phyloP scores from a whole-genome alignment of 192 early-diverging fungal genomes.

The Coemansia sp. region DNA sequence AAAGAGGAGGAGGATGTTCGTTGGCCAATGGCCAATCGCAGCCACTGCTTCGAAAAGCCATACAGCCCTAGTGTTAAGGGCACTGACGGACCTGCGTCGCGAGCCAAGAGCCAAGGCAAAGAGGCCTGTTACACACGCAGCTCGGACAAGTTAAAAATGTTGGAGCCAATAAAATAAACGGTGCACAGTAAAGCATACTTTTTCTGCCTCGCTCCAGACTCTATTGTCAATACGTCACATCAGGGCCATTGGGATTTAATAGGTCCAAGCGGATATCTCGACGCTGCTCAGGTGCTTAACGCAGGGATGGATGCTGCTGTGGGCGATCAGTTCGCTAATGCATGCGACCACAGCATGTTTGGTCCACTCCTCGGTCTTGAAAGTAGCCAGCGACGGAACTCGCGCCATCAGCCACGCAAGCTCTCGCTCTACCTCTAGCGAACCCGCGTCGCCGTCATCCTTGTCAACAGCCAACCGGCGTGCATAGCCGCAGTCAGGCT shows the following conservation, averaged over 20 bases:
- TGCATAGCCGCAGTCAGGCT: not conserved
- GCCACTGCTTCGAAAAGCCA: no score
- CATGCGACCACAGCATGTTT: constrained; percentile 17
- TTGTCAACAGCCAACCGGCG: not conserved
- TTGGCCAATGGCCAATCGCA: no score
- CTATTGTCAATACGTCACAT: constrained; percentile 18
- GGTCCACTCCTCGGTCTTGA: constrained; percentile 36
- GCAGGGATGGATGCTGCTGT: not conserved
- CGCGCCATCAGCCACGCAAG: constrained; percentile 38
- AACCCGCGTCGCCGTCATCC: not conserved
- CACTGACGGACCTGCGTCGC: no score
- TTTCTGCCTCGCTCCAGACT: no score
- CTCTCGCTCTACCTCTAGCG: constrained; percentile 28
- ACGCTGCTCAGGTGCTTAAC: constrained; percentile 17
- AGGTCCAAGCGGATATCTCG: constrained; percentile 24
- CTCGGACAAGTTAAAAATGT: no score
- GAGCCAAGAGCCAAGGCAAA: no score
- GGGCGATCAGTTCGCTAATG: constrained; percentile 19
- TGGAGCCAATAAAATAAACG: no score
- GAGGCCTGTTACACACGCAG: no score
- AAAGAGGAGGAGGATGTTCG: no score
- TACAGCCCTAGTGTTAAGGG: no score
- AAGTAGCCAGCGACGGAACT: constrained; percentile 18
- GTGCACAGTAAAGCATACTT: no score
- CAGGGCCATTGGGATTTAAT: no score